These are phyloP conservation scores for Phaeosphaeriaceae sp. DNA, from an alignment of 2,329 filamentous ascomycete genomes.

Conservation along the genomic window DNA sequence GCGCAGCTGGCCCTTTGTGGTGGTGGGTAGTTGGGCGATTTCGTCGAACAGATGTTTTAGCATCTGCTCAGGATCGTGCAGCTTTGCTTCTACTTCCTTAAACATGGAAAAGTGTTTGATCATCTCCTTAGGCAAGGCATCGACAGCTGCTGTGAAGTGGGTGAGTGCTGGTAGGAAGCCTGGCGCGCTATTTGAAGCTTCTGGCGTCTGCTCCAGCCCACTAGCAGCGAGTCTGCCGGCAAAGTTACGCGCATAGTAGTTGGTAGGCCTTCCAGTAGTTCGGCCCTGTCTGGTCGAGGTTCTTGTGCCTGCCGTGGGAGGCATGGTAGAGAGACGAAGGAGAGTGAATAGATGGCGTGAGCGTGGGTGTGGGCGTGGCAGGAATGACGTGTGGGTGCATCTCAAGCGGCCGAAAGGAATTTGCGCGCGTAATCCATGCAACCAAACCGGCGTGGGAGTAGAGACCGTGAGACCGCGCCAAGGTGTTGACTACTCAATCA, in stretches of 20 bases:
- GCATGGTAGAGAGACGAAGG: constrained; percentile 36
- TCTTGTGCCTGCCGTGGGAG: constrained; percentile 43
- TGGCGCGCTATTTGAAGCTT: constrained; percentile 45
- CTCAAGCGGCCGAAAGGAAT: constrained; percentile 29
- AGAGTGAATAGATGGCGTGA: constrained; percentile 19
- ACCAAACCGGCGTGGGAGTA: constrained; percentile 16
- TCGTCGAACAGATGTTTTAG: constrained; percentile 76
- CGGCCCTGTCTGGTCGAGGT: constrained; percentile 55
- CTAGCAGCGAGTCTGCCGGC: constrained; percentile 45
- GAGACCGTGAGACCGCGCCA: constrained; percentile 23
- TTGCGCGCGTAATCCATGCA: constrained; percentile 20
- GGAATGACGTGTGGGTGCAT: constrained; percentile 36
- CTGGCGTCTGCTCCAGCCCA: constrained; percentile 48
- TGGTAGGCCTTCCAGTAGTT: constrained; percentile 54
- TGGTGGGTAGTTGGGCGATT: constrained; percentile 58
- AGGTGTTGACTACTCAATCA: constrained; percentile 26
- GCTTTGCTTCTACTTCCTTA: constrained; percentile 97
- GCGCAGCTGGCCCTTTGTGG: constrained; percentile 42
- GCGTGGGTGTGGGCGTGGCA: constrained; percentile 20
- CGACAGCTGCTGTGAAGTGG: constrained; percentile 88
- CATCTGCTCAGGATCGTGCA: constrained; percentile 84
- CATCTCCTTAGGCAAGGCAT: constrained; percentile 91
- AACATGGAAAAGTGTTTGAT: constrained; percentile 94
- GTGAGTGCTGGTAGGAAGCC: constrained; percentile 71
- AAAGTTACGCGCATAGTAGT: constrained; percentile 60